Evolutionary conservation across 2,329 filamentous ascomycete genomes (phyloP), one percentile per base, ranked within the genome.

Genomic region (Penicillium sclerotigenum): DNA sequence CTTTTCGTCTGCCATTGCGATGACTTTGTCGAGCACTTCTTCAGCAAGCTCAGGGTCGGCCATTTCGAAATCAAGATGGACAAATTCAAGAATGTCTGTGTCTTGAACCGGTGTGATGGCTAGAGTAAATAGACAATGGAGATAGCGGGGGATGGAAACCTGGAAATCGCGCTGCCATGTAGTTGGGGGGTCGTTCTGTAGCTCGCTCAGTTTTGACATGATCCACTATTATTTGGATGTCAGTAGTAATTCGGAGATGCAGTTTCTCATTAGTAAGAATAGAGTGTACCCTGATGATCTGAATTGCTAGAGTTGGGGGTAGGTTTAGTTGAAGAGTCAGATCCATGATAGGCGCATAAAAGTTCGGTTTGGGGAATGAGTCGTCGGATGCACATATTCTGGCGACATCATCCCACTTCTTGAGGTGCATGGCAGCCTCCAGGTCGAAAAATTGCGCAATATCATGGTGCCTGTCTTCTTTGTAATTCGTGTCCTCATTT

Each of bases 21-120:
- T 60, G 11, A 69, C 67, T 55, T 74, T 70, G n/a, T 73, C 67
- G 22, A 75, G 64, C 16, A 75, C 61, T 2, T 55, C 65, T 49
- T 74, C 69, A 9, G 74, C 70, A n/a, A 70, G 60, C 8, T 53
- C n/a, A 33, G 64, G 52, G 22, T 67, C 24, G 7, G 33, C n/a
- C 52, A 54, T 54, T 11, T 45, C 16, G 3, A 51, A 3, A 14
- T 43, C 28, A 4, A 36, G 22, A 13, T 1, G 3, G 3, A 13
- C 22, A 29, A 10, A 3, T n/a, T 10, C 20, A 49, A 7, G 7
- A n/a, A 1, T 1, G 29, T 7, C 14, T 18, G 7, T 5, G 3
- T 14, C 2, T 24, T 5, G 22, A 6, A 4, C 16, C 5, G 28
- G 24, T n/a, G 9, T 13, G 7, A 41, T 42, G 13, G 45, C 46